Evolutionary conservation across 495 filamentous ascomycete genomes (phyloP).

Genomic region (Podospora pseudopauciseta): DNA sequence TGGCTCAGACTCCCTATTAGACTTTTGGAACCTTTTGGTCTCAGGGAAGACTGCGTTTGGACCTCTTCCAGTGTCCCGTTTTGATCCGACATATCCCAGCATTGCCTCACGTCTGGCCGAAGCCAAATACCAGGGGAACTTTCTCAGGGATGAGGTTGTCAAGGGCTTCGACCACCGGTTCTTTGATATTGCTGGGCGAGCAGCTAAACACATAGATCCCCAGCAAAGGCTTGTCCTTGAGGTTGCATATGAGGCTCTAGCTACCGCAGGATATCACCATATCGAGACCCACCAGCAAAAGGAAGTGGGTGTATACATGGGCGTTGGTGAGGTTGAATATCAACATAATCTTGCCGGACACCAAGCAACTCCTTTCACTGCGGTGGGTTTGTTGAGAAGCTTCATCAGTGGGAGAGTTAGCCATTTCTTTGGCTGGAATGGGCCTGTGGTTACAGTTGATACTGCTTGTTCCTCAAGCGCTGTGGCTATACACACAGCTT

Average conservation of each 20-base stretch:
- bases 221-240: constrained; percentile 72
- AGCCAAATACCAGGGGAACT: constrained; percentile 24
- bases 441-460: constrained; percentile 41
- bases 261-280: constrained; percentile 52
- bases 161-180: constrained; percentile 51
- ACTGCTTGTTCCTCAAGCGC: constrained; percentile 55
- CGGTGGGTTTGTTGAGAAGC: constrained; percentile 14
- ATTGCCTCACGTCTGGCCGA: not conserved
- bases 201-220: constrained; percentile 62
- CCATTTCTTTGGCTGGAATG: constrained; percentile 45
- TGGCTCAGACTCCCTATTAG: constrained; percentile 21
- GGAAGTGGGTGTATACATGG: constrained; percentile 25
- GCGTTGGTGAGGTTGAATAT: constrained; percentile 36
- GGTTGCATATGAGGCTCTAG: constrained; percentile 76
- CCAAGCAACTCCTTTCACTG: constrained; percentile 40
- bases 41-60: not conserved
- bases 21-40: constrained; percentile 19
- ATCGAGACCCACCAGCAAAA: not conserved
- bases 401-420: constrained; percentile 50
- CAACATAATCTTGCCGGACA: constrained; percentile 34
- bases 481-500: constrained; percentile 50
- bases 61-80: not conserved
- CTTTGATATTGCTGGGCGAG: constrained; percentile 53
- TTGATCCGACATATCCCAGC: not conserved
- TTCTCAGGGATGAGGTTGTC: constrained; percentile 34